Evolutionary conservation across 23 red algal genomes (phyloP).

Genomic region (Gracilaria gracilis): DNA sequence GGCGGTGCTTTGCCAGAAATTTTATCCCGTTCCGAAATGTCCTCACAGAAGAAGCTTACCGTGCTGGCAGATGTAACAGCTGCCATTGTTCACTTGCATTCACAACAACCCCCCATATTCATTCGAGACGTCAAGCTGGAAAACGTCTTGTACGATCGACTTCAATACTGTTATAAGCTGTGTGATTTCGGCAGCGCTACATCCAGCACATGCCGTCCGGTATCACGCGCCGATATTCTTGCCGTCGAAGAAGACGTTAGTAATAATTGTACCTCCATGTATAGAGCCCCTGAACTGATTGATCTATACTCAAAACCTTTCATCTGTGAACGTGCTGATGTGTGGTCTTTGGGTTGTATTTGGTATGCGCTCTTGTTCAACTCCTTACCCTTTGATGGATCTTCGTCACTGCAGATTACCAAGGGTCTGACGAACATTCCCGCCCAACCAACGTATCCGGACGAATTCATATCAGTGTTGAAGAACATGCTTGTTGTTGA

Average conservation of each 20-base stretch:
- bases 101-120: slow-evolving; percentile 61
- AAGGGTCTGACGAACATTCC: slow-evolving; percentile 49
- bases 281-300: slow-evolving; percentile 54
- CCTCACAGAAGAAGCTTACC: neutral
- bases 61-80: slow-evolving; percentile 61
- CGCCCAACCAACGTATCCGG: slow-evolving; percentile 56
- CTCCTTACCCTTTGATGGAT: slow-evolving; percentile 77
- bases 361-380: slow-evolving; percentile 80
- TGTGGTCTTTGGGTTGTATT: slow-evolving; percentile 95
- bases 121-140: slow-evolving; percentile 95
- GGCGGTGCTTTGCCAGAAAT: slow-evolving; percentile 74
- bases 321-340: slow-evolving; percentile 79
- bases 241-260: slow-evolving; percentile 58
- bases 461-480: slow-evolving; percentile 50
- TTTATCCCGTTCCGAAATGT: neutral
- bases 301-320: slow-evolving; percentile 43
- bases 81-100: slow-evolving; percentile 78
- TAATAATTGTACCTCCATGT: slow-evolving; percentile 74
- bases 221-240: slow-evolving; percentile 53
- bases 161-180: slow-evolving; percentile 69
- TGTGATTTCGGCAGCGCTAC: slow-evolving; percentile 94
- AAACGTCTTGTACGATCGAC: slow-evolving; percentile 79
- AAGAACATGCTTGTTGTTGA: slow-evolving; percentile 64
- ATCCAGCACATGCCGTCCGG: slow-evolving; percentile 1
- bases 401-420: slow-evolving; percentile 69